phyloP scores from a whole-genome alignment of 2,329 filamentous ascomycete genomes.

The Beauveria scarabaeidicola region DNA sequence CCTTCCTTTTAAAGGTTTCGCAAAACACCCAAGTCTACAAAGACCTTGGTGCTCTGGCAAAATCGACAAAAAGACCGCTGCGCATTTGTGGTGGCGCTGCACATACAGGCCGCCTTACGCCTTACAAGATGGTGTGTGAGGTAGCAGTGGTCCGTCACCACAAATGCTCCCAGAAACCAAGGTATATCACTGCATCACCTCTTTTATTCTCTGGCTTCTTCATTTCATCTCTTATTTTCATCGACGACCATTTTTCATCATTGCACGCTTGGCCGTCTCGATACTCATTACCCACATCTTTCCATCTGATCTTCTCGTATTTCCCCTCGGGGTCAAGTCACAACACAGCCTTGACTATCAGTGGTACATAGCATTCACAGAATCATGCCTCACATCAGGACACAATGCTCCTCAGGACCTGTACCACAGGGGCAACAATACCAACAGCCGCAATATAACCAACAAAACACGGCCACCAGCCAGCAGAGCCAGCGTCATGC shows the following conservation, averaged over 20 bases:
- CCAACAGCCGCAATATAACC: not conserved
- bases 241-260: not conserved
- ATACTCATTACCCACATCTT: not conserved
- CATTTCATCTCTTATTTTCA: not conserved
- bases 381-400: not conserved
- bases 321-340: not conserved
- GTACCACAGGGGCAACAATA: not conserved
- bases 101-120: not conserved
- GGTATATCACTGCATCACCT: not conserved
- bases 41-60: not conserved
- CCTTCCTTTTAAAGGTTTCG: no score
- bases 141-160: not conserved
- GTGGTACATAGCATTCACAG: no score
- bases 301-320: not conserved
- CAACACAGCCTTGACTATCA: not conserved
- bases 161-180: not conserved
- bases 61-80: not conserved
- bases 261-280: not conserved
- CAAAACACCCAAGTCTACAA: no score
- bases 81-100: constrained; percentile 1
- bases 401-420: not conserved
- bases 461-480: not conserved
- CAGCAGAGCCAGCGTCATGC: not conserved
- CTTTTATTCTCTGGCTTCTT: not conserved
- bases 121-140: not conserved